Percentiles rank a stretch among this genome's conserved stretches.
Conservation (phyloP, 805 yeast species). For the Starmerella apis region DNA sequence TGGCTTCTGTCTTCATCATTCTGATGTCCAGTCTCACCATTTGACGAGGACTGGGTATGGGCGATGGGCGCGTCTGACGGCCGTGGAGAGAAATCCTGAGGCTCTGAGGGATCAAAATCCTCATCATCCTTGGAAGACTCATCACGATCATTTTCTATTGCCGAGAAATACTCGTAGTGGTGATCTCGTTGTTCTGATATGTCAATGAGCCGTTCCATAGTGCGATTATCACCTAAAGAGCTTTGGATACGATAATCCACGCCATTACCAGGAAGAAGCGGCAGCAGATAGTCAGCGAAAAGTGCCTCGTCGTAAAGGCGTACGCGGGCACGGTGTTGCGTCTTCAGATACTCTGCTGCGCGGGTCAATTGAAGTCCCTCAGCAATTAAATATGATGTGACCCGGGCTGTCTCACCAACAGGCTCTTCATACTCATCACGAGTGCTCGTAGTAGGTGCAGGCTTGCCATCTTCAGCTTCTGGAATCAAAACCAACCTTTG, state of each 20-base stretch:
- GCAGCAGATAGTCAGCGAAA: constrained; percentile 80
- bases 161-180: constrained; percentile 76
- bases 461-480: constrained; percentile 20
- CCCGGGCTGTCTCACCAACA: constrained; percentile 60
- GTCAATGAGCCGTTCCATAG: constrained; percentile 70
- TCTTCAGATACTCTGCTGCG: constrained; percentile 52
- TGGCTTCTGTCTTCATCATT: too few species aligned
- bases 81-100: constrained; percentile 63
- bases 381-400: constrained; percentile 84
- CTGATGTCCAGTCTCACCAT: background rate
- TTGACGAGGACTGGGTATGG: background rate
- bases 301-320: constrained; percentile 86
- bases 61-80: constrained; percentile 9
- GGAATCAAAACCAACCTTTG: constrained; percentile 70
- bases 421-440: constrained; percentile 6
- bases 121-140: constrained; percentile 16
- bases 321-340: constrained; percentile 73
- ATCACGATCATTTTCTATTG: background rate
- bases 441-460: background rate
- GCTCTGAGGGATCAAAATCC: constrained; percentile 86
- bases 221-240: constrained; percentile 33
- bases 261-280: constrained; percentile 63
- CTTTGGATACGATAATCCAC: constrained; percentile 32
- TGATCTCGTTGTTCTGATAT: constrained; percentile 80
- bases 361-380: constrained; percentile 63